Evolutionary conservation across 441 rosid genomes (phyloP), one percentile per base, ranked within the genome.

Genomic region (Gossypium laxum): DNA sequence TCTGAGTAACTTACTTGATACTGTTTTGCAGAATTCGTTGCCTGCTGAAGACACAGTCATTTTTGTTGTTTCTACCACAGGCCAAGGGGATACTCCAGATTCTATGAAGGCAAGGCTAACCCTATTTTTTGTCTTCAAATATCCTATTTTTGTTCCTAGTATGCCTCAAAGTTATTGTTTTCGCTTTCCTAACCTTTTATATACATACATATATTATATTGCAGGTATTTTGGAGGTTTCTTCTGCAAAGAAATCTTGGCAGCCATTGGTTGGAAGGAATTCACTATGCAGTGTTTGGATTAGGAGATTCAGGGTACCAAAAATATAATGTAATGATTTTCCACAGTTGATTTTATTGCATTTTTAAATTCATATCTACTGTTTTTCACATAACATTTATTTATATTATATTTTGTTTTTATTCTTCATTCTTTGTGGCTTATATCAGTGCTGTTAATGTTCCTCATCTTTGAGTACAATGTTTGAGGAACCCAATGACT

Each of bases 221-320:
- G 22, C 67, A 93, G 98, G 85, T 48, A 6, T 93, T 90, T 83
- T 91, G 98, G 98, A 90, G 80, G 84, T 90, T 86, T 79, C 89
- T 93, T 74, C 87, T 90, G 76, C 89, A 81, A 79, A 86, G 83
- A 79, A 82, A 86, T 77, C 80, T 91, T 47, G 72, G 82, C 10
- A 84, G 73, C 72, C 71, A 67, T 76, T 91, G 96, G 96, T 80
- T 94, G 75, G 87, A 80, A 72, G 85, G 85, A 67, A 82, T 88
- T 79, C 83, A 32, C 52, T 91, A 83, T 82, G 87, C 97, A 0
- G 97, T 94, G 72, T 94, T 91, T 80, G 98, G 97, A 51, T 72
- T 94, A 70, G 97, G 96, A 60, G 98, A 90, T 81, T 91, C 98
- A 63, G 83, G 98, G 71, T 93, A 93, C 85, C 98, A 90, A 70